Evolutionary conservation across 306 rosid genomes (phyloP).

Genomic region (Cucurbita maxima): DNA sequence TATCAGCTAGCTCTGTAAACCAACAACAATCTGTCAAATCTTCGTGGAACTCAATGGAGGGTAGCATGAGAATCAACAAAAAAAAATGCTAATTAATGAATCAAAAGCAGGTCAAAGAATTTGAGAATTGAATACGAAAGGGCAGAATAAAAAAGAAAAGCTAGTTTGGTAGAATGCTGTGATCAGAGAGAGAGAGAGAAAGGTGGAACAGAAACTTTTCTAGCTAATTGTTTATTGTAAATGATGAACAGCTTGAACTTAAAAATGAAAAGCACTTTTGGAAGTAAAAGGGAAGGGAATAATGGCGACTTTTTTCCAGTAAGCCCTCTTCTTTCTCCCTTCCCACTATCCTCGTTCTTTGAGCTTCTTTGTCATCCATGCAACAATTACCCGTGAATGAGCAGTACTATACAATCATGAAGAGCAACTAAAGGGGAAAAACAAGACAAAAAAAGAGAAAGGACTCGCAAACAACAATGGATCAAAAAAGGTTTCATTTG

Average conservation of each 20-base stretch:
- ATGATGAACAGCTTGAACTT: not conserved
- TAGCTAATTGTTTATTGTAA: not conserved
- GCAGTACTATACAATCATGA: not conserved
- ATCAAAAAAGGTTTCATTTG: not conserved
- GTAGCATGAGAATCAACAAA: not conserved
- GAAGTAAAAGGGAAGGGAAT: slow-evolving; percentile 4
- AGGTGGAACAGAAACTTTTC: not conserved
- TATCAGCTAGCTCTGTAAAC: slow-evolving; percentile 46
- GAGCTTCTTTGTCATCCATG: slow-evolving; percentile 9
- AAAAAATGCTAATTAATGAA: not conserved
- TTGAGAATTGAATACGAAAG: not conserved
- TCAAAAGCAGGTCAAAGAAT: not conserved
- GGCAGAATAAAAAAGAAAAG: not conserved
- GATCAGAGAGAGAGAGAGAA: not conserved
- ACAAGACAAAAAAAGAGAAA: not conserved
- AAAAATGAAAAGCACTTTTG: not conserved
- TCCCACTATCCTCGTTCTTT: not conserved
- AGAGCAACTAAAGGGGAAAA: not conserved
- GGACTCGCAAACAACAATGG: not conserved
- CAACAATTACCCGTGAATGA: slow-evolving; percentile 1
- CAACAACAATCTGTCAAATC: not conserved
- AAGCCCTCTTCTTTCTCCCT: not conserved
- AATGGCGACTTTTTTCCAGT: not conserved
- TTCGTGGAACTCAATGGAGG: not conserved
- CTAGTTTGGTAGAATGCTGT: not conserved